Base-by-base conservation (phyloP, 306 rosid species). In the Quercus gilva region DNA sequence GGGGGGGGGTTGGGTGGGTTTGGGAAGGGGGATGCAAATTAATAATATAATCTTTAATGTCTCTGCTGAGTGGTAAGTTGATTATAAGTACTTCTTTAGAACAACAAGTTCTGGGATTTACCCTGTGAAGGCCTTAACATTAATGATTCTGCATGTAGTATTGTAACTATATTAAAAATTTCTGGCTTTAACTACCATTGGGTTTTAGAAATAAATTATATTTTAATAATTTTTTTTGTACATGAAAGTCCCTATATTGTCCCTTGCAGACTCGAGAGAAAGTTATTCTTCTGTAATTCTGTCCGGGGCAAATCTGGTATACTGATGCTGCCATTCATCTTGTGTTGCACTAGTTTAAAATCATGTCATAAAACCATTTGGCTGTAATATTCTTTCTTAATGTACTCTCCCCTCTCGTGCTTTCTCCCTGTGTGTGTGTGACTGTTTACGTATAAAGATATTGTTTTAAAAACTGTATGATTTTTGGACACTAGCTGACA, bases 401-500 rank as follows among this genome's bases (percentile, higher is more conserved):
- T 60, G 31, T 20, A 9, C 15, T 8, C 63, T 57, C 11, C 23
- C 26, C 26, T 59, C 31, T 61, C 69, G 18, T 14, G 37, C 69
- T 61, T 26, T 6, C 37, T 33, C 28, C 28, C 17, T 60, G 18
- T 29, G 1, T 61, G n/a, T 33, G 37, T 33, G 51, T 59, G 52
- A 45, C 15, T 45, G 52, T 6, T 37, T 9, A 4, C 8, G 6
- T 67, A 67, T 6, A 14, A 5, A 67, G 21, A 67, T 31, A 65
- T 31, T 65, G 49, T 65, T 18, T 41, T 65, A 17, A 17, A 31
- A 6, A 9, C 49, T 17, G 43, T 3, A 1, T 1, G 31, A 28
- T 25, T 63, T 63, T 19, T 2, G 69, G 29, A 63, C 29, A 64
- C 41, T 64, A 49, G 17, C 53, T 89, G 76, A 84, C 29, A 18